Conservation (phyloP, 208 protist species). For the Trichomonas gallinae region DNA sequence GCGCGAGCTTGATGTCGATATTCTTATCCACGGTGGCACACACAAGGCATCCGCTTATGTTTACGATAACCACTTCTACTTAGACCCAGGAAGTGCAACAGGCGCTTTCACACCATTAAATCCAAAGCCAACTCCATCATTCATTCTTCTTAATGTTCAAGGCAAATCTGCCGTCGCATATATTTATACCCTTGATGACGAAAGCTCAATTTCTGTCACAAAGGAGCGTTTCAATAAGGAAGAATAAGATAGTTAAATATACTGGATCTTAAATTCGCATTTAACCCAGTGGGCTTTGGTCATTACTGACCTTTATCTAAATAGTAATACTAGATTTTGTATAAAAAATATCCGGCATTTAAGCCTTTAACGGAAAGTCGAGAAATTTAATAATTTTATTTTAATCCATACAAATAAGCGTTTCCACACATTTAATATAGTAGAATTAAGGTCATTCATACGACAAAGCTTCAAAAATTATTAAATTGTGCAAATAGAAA, state of each 20-base stretch:
- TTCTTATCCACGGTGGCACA: conserved; percentile 83
- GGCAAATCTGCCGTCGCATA: conserved; percentile 34
- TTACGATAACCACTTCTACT: conserved; percentile 79
- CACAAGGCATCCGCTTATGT: conserved; percentile 71
- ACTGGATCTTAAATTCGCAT: not conserved
- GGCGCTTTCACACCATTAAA: conserved; percentile 45
- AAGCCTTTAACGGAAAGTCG: too few species aligned
- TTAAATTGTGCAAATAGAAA: too few species aligned
- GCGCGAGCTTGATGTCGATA: conserved; percentile 86
- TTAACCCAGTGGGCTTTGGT: too few species aligned
- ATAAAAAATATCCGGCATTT: too few species aligned
- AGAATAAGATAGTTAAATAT: not conserved
- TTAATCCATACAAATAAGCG: too few species aligned
- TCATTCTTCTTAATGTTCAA: conserved; percentile 36
- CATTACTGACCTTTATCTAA: too few species aligned
- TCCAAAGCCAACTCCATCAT: conserved; percentile 25
- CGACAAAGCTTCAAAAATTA: too few species aligned
- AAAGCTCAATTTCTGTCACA: conserved; percentile 20
- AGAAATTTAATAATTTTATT: too few species aligned
- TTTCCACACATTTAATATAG: too few species aligned
- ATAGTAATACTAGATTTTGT: too few species aligned
- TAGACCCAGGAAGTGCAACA: conserved; percentile 95
- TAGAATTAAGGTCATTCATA: too few species aligned
- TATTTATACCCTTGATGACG: conserved; percentile 30
- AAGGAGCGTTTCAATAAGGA: conserved; percentile 24